Base-by-base conservation (phyloP, 2,329 filamentous ascomycete species). In the Cladophialophora yegresii region DNA sequence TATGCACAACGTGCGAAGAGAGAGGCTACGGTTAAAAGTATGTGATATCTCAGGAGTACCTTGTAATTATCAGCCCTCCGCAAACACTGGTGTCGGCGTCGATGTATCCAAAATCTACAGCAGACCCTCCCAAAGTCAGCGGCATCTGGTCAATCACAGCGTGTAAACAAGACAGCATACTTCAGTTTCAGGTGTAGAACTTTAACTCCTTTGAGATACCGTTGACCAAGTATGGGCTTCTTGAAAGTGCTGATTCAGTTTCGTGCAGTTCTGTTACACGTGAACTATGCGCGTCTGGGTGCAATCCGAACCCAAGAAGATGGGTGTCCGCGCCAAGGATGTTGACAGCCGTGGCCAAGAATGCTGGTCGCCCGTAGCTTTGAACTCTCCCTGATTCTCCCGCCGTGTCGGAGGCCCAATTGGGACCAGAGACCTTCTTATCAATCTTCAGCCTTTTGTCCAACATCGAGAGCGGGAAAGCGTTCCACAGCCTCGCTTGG, bases 401-500 rank as follows among this genome's bases (percentile, higher is more conserved):
- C 13, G 23, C 23, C 30, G 26, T 28, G 16, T 30, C 51, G 26
- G 28, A 16, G 23, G 23, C 28, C 51, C 2, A 54, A 54, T 30
- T 4, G 16, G 28, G 13, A 54, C n/a, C 9, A 30, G 23, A 33
- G 5, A 7, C 12, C 9, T 33, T 7, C 23, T 28, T 54, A 54
- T 54, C 51, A 30, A n/a, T 33, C 28, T 10, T 10, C 7, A 33
- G 23, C 28, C 28, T 28, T n/a, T 33, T 54, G 51, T 54, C 10
- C 51, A 54, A 54, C 51, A 23, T 50, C 26, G 16, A 54, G 6
- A 53, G 10, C 13, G 22, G n/a, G n/a, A 36, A 8, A 36, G 32
- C 30, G 47, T 59, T n/a, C 7, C 57, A 59, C 57, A 53, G 57
- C 57, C 57, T 59, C 57, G 57, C 57, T 59, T 59, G 57, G 57